phyloP scores from a whole-genome alignment of 1,139 yeast species.

The Ogataea hybrid region DNA sequence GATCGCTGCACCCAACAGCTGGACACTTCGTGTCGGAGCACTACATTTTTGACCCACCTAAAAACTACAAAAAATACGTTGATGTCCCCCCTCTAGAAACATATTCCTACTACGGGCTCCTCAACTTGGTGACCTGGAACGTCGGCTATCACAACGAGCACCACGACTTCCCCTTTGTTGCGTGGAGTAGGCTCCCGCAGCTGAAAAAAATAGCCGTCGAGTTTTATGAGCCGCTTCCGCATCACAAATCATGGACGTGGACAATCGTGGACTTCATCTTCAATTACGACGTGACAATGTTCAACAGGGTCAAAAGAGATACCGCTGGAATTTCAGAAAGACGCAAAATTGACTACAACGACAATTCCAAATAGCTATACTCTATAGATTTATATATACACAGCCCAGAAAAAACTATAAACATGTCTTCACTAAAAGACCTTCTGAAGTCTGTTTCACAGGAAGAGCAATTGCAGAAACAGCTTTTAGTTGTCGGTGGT shows the following conservation, averaged over 20 bases:
- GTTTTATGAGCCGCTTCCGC: conserved; percentile 79
- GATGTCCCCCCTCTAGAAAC: conserved; percentile 67
- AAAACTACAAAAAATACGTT: conserved; percentile 34
- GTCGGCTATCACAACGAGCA: conserved; percentile 95
- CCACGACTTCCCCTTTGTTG: conserved; percentile 91
- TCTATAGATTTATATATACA: not conserved
- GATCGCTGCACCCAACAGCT: conserved; percentile 90
- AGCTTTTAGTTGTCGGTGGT: conserved; percentile 1
- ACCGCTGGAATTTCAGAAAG: conserved; percentile 28
- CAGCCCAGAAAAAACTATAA: conserved; percentile 5
- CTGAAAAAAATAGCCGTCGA: conserved; percentile 70
- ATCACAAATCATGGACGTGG: conserved; percentile 74
- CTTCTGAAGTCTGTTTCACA: conserved; percentile 10
- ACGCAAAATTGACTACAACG: conserved; percentile 29
- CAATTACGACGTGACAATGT: conserved; percentile 65
- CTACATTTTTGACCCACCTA: conserved; percentile 66
- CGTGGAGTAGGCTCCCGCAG: conserved; percentile 79
- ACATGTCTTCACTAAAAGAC: conserved; percentile 8
- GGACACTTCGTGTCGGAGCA: conserved; percentile 97
- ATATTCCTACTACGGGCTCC: conserved; percentile 80
- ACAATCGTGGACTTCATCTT: conserved; percentile 72
- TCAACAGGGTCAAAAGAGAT: conserved; percentile 75
- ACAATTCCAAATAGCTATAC: conserved; percentile 25
- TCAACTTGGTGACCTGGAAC: conserved; percentile 81
- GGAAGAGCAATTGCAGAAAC: not conserved